Percentiles rank a stretch among this genome's conserved stretches.
These are phyloP conservation scores for Hypholoma sublateritium DNA, from an alignment of 768 basidiomycete genomes.

Conservation along the genomic window DNA sequence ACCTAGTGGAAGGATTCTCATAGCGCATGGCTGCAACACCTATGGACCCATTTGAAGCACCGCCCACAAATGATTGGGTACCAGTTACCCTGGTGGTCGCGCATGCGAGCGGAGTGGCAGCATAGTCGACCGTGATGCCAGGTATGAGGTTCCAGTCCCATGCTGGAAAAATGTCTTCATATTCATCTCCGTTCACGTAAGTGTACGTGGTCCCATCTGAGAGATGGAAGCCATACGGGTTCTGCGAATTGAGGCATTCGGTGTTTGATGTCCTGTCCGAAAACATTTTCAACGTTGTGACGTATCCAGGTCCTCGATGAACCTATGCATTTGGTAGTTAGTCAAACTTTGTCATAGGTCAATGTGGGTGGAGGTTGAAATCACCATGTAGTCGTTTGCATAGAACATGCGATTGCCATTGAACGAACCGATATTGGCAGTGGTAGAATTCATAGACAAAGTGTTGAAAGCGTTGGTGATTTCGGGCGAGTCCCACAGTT, in stretches of 20 bases:
- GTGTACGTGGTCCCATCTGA: slow-evolving; percentile 63
- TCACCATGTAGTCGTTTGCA: slow-evolving; percentile 65
- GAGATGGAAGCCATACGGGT: slow-evolving; percentile 68
- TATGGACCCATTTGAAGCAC: slow-evolving; percentile 50
- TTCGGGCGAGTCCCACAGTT: slow-evolving; percentile 44
- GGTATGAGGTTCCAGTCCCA: slow-evolving; percentile 81
- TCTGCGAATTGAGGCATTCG: slow-evolving; percentile 61
- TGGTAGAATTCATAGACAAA: slow-evolving; percentile 33
- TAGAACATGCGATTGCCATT: slow-evolving; percentile 62
- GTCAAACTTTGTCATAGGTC: neutral
- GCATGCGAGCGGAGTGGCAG: slow-evolving; percentile 50
- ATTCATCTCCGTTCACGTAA: slow-evolving; percentile 62
- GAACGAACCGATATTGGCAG: slow-evolving; percentile 54
- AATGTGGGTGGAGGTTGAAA: neutral
- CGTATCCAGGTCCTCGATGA: slow-evolving; percentile 55
- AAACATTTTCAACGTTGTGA: slow-evolving; percentile 60
- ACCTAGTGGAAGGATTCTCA: slow-evolving; percentile 54
- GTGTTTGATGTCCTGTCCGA: slow-evolving; percentile 56
- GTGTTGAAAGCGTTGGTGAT: slow-evolving; percentile 34
- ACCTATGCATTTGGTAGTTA: slow-evolving; percentile 39
- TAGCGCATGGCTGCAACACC: slow-evolving; percentile 66
- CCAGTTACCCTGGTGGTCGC: slow-evolving; percentile 38
- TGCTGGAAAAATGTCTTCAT: slow-evolving; percentile 64
- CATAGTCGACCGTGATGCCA: slow-evolving; percentile 64
- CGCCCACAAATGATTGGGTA: slow-evolving; percentile 59